Conservation (phyloP, 805 yeast species). For the Pichia sporocuriosa region DNA sequence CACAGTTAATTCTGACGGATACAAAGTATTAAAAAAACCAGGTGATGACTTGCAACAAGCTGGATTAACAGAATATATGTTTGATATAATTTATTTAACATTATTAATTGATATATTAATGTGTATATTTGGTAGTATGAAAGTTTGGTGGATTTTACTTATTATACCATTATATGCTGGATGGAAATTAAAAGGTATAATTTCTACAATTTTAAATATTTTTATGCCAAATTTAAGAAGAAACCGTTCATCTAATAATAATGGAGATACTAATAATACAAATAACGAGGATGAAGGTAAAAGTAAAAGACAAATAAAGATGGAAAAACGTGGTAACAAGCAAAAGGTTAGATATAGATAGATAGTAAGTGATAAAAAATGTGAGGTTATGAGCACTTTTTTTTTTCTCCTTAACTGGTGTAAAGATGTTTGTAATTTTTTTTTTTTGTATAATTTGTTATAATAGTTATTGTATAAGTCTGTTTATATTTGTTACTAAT, state of each 20-base stretch:
- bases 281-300: conserved; percentile 17
- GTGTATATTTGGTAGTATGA: conserved; percentile 46
- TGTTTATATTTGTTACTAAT: too few relatives aligned
- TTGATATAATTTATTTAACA: conserved; percentile 63
- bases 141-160: conserved; percentile 52
- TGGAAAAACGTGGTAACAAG: conserved; percentile 31
- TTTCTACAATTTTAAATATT: conserved; percentile 23
- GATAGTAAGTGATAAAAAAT: background rate
- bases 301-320: conserved; percentile 34
- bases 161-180: conserved; percentile 46
- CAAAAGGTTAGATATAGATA: conserved; percentile 13
- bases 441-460: too few relatives aligned
- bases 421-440: too few relatives aligned
- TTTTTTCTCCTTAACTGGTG: too few relatives aligned
- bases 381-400: background rate
- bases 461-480: too few relatives aligned
- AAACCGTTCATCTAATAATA: background rate
- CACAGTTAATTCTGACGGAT: conserved; percentile 32
- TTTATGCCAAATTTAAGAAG: conserved; percentile 14
- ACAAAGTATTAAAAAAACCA: conserved; percentile 35
- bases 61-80: conserved; percentile 68
- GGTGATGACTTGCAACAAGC: conserved; percentile 57
- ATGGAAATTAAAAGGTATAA: conserved; percentile 39
- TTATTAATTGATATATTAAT: conserved; percentile 50
- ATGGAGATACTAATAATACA: conserved; percentile 6